Base-by-base conservation (phyloP, 2,329 filamentous ascomycete genomes). In the Metarhizium sp. region DNA sequence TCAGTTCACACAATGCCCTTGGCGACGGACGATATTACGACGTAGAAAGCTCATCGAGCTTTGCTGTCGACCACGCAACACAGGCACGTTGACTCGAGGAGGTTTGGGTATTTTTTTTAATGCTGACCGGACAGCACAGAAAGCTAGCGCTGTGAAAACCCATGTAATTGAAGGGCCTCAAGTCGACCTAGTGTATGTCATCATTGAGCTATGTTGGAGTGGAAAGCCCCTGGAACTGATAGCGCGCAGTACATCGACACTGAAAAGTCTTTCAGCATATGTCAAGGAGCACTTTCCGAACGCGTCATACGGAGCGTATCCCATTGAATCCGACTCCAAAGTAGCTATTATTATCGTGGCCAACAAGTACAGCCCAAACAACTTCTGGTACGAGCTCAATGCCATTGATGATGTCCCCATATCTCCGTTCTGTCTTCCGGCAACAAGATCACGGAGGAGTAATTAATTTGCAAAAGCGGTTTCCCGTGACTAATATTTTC, bases 341-440 rank as follows among this genome's bases (percentile, higher is more conserved):
- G 73, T 97, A 58, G 90, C 91, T 50, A 78, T 96, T 60, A 73
- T 95, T 54, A 84, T 96, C 52, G 92, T 96, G 51, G 89, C 92
- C 55, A 96, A 94, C 78, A 96, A 96, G 73, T 97, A 97, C 77
- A 95, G 89, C 65, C 94, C 95, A 7, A 90, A 92, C 70, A 99
- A 99, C 79, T 99, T 91, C 79, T 97, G 94, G 91, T 91, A 75
- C 46, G 73, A 52, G 30, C 16, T 16, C 32, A 20, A 10, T 25
- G 16, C 48, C 11, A 8, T 50, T 6, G 32, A 50, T 38, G 25
- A 20, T 20, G 4, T 6, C n/a, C 18, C 18, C 43, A 42, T 25
- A 25, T 43, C 16, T 43, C 34, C 34, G 7, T 20, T 45, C n/a
- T 20, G n/a, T 25, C 7, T 20, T 5, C 2, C 18, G 18, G 16